Base-by-base conservation (phyloP, 2,329 filamentous ascomycete genomes). In the Lecanicillium sp. region DNA sequence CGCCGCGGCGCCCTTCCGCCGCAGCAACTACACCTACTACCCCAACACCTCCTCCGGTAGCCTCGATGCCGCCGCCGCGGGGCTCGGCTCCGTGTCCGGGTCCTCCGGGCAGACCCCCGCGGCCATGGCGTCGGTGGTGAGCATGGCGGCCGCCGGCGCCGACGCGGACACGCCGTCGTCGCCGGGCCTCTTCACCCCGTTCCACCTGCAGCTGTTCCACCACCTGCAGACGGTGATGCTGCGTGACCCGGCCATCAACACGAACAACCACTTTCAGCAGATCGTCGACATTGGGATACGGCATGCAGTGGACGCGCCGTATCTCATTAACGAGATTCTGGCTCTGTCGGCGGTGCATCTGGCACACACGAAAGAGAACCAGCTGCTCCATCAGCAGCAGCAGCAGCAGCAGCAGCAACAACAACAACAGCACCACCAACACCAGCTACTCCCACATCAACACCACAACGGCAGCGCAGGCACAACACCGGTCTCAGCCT, bases 271-370 rank as follows among this genome's bases (percentile, higher is more conserved):
- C 38, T 54, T 52, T 8, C 51, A 57, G 12, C 49, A 52, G 23
- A 51, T 66, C 36, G 32, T 64, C n/a, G 57, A 63, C 27, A 55
- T 69, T 24, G 59, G 59, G 38, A 52, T 68, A 21, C 59, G 55
- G 14, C 58, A 63, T 41, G 63, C 64, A 8, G 51, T 64, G 6
- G 54, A 60, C 24, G 60, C 61, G 3, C 73, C 70, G 1, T 76
- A 71, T 46, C 63, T 74, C 3, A 67, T 76, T 52, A 70, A 76
- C 48, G 64, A 73, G 53, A 39, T 74, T 5, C 64, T 77, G 10
- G 73, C 71, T 32, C 53, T 72, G 39, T 63, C 70, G 11, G 71
- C 73, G 4, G 60, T 71, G 3, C 70, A 77, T 48, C 39, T 47
- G 44, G 44, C 44, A 2, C 30, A 23, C 14, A 35, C 39, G 39